Evolutionary conservation across 2,329 filamentous ascomycete species (phyloP), one percentile per base, ranked within the genome.

Genomic region (Neofusicoccum sp.): DNA sequence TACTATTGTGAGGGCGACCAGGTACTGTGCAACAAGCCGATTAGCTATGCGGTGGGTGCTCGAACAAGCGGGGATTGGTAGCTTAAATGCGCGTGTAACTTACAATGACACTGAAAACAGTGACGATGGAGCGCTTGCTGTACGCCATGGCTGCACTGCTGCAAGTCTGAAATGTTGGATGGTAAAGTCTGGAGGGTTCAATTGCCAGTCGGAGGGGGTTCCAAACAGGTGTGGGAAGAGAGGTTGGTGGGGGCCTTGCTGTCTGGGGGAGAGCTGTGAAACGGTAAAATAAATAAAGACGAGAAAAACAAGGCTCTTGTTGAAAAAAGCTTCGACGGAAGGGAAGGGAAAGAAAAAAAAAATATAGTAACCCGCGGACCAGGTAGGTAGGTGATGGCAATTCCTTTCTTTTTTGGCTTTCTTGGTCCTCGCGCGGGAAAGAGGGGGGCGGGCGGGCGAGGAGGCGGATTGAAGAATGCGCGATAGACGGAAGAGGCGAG

Each of bases 1-100:
- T 43, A 76, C 63, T 28, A 64, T 61, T 6, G 73, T 75, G 58
- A 75, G 69, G 53, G 61, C 58, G 56, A 68, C 51, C 41, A 76
- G 70, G 61, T 72, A 75, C 73, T 75, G 51, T 9, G n/a, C 28
- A 3, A 61, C 11, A 9, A 7, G 16, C 6, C 2, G n/a, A 54
- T 62, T 20, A 62, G 60, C 33, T n/a, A 28, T n/a, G 6, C 54
- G 30, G 34, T 20, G 12, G 20, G 20, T 20, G 20, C 20, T 20
- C 20, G 20, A 20, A 20, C 20, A 20, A 20, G 20, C 20, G 20
- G 20, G 20, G 20, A 20, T 20, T 20, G 20, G 20, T 20, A 20
- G 20, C 20, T 20, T 26, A 38, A 36, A 31, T 33, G 31, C 1
- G 8, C 6, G 3, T 16, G 9, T 24, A 20, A 41, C 58, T 40